Percentiles rank a stretch among this genome's conserved stretches.
Evolutionary conservation across 2,329 filamentous ascomycete genomes (phyloP).

Genomic region (Diaporthe vaccinii): DNA sequence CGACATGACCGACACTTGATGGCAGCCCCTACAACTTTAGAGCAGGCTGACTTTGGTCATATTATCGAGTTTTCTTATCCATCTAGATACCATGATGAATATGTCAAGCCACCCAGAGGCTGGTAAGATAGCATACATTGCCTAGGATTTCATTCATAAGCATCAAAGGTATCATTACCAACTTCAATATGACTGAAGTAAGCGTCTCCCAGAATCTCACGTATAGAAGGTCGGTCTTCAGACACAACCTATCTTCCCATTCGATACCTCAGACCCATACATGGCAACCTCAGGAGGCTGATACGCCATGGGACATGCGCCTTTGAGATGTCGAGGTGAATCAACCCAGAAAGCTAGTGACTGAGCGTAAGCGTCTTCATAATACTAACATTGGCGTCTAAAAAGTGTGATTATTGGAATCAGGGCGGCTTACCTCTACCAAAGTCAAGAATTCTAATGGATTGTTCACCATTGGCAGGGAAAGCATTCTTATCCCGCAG

Average conservation of each 20-base stretch:
- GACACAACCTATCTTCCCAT: background rate
- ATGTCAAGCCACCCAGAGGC: too few relatives aligned
- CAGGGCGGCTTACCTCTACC: background rate
- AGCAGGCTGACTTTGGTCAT: too few relatives aligned
- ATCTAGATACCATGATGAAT: too few relatives aligned
- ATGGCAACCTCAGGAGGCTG: background rate
- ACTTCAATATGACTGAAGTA: background rate
- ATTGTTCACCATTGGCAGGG: background rate
- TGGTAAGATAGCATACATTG: too few relatives aligned
- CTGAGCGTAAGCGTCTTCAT: background rate
- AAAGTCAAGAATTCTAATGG: background rate
- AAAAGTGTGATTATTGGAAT: background rate
- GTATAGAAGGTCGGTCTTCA: background rate
- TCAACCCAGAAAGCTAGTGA: background rate
- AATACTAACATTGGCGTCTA: background rate
- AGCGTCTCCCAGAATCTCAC: background rate
- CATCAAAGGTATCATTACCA: background rate
- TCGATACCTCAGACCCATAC: background rate
- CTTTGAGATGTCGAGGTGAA: background rate
- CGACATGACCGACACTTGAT: too few relatives aligned
- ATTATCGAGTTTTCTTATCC: too few relatives aligned
- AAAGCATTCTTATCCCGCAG: background rate
- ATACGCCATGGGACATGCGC: background rate
- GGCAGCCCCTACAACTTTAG: too few relatives aligned
- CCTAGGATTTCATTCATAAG: too few relatives aligned